A percentile compares a stretch with the other conserved stretches of the same genome.
Evolutionary conservation across 2,329 filamentous ascomycete species (phyloP).

Genomic region (Dryadomyces sulphureus): DNA sequence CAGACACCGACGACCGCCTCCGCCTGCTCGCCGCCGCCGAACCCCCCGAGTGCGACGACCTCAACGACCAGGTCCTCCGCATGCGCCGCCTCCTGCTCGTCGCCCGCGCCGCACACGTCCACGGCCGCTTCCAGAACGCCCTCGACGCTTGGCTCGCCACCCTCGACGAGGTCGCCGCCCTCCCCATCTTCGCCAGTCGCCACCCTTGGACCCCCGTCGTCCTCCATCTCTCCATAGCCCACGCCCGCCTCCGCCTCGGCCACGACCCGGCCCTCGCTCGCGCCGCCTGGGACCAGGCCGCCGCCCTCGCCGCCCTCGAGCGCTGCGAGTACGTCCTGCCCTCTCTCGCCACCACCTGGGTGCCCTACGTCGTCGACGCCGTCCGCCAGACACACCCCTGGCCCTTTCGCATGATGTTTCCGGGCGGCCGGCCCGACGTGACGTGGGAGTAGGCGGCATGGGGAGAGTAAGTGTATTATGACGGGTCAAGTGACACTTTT

Average conservation of each 20-base stretch:
- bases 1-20: constrained; percentile 8
- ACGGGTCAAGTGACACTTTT: too few relatives aligned
- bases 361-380: constrained; percentile 14
- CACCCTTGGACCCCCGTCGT: constrained; percentile 15
- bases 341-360: constrained; percentile 16
- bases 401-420: constrained; percentile 17
- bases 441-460: too few relatives aligned
- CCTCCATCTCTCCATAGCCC: constrained; percentile 16
- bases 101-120: constrained; percentile 14
- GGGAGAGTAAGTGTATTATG: too few relatives aligned
- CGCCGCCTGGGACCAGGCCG: constrained; percentile 12
- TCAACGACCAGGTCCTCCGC: constrained; percentile 18
- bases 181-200: constrained; percentile 12
- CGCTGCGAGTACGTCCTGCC: constrained; percentile 19
- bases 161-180: constrained; percentile 10
- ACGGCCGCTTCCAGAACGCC: constrained; percentile 7
- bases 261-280: constrained; percentile 8
- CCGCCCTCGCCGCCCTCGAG: constrained; percentile 10
- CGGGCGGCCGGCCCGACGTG: too few relatives aligned
- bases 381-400: constrained; percentile 15
- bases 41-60: constrained; percentile 15
- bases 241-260: constrained; percentile 13
- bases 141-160: constrained; percentile 12
- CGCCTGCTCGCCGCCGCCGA: constrained; percentile 8
- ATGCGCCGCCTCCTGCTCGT: constrained; percentile 16